Evolutionary conservation across 1,139 yeast genomes (phyloP).

Genomic region (Ogataea hybrid): DNA sequence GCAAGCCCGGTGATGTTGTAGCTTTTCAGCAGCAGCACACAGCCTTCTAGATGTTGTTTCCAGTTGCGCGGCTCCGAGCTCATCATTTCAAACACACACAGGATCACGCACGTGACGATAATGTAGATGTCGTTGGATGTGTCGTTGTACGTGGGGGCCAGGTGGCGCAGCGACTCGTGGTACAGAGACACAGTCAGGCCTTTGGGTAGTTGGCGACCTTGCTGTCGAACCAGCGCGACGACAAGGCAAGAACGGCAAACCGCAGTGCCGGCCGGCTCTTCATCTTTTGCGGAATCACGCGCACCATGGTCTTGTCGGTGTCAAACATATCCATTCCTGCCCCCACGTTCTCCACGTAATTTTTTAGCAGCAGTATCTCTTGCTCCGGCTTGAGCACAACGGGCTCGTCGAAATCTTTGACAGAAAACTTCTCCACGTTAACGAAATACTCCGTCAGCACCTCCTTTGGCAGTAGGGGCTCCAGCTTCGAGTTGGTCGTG

Average conservation of each 20-base stretch:
- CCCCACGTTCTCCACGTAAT: constrained; percentile 21
- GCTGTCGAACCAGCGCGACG: constrained; percentile 22
- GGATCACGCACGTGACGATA: constrained; percentile 19
- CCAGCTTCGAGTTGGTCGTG: constrained; percentile 12
- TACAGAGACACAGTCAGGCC: constrained; percentile 16
- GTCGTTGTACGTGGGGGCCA: constrained; percentile 17
- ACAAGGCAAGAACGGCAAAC: constrained; percentile 22
- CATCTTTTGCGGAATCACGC: constrained; percentile 20
- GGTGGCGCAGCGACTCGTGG: constrained; percentile 17
- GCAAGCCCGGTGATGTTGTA: constrained; percentile 38
- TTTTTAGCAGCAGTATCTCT: constrained; percentile 17
- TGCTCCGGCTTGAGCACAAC: constrained; percentile 16
- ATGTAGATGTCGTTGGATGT: constrained; percentile 15
- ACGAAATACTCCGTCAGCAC: constrained; percentile 21
- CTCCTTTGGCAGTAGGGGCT: constrained; percentile 16
- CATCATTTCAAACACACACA: constrained; percentile 29
- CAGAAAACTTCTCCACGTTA: constrained; percentile 19
- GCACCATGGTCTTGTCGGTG: constrained; percentile 17
- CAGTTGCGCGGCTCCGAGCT: constrained; percentile 26
- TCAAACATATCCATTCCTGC: constrained; percentile 25
- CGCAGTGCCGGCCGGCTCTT: constrained; percentile 18
- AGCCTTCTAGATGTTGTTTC: constrained; percentile 26
- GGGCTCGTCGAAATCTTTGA: constrained; percentile 9
- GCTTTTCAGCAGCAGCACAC: constrained; percentile 24
- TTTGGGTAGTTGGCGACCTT: constrained; percentile 16